Base-by-base conservation (phyloP, 2,329 filamentous ascomycete species). In the Colletotrichum ledebouriae region DNA sequence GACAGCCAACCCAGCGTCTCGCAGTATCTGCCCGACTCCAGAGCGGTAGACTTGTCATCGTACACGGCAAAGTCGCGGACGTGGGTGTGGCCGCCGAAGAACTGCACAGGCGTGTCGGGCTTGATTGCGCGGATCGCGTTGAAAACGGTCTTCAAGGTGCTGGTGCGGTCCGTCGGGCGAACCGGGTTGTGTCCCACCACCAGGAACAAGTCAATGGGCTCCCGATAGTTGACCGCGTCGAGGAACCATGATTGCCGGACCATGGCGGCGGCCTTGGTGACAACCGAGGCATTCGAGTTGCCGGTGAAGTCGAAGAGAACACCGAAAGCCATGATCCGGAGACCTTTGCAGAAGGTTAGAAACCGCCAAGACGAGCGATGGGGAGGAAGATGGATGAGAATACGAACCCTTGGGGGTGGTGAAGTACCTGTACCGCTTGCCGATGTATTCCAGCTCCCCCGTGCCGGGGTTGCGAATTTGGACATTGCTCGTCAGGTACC, bases 1-100 rank as follows among this genome's bases (percentile, higher is more conserved):
- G 88, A 86, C 22, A 90, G 75, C 86, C 88, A 92, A 25, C 89
- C 89, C 0, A 91, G 80, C 2, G 89, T 91, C 78, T 92, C 89
- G 74, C 89, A 91, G 76, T 91, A 92, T 59, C 87, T 83, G 6
- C 87, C 89, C 3, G 88, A 87, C 72, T 90, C 89, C 9, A 91
- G 80, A 0, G 84, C 88, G 4, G 89, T 88, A 6, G 86, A 85
- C 72, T 83, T 84, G 63, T 87, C 83, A 73, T 92, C 89, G 70
- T 87, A 90, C 2, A 90, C 85, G 17, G 83, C 83, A 74, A 90
- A 90, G 74, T 92, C 89, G 15, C 90, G 86, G 68, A 90, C 85
- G 73, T 91, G 89, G 42, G 81, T 85, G 76, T 91, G 89, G 10
- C 89, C 89, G 20, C 89, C 89, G 71, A 92, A 89, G 60, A 88